These are phyloP conservation scores for Sarocladium brachiariae DNA, from an alignment of 2,329 filamentous ascomycete species.

Conservation along the genomic window DNA sequence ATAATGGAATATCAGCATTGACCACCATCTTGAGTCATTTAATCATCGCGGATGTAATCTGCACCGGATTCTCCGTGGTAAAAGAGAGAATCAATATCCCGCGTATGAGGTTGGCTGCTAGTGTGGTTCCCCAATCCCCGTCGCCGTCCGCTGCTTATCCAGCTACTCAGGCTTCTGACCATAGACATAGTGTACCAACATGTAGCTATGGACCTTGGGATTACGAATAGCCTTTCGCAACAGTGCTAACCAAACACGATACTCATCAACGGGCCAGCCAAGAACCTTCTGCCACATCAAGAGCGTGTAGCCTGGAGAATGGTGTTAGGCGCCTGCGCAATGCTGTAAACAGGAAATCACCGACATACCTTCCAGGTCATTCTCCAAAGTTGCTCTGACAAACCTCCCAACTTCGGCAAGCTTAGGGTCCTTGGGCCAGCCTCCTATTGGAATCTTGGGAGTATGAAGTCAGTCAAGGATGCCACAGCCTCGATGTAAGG, in stretches of 20 bases:
- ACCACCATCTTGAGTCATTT: too few species aligned
- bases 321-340: not conserved
- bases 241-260: conserved; percentile 24
- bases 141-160: too few species aligned
- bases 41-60: too few species aligned
- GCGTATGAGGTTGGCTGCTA: too few species aligned
- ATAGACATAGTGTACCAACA: conserved; percentile 20
- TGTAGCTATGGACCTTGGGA: conserved; percentile 19
- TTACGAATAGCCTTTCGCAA: conserved; percentile 23
- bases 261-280: conserved; percentile 25
- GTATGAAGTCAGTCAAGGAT: not conserved
- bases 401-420: conserved; percentile 14
- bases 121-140: too few species aligned
- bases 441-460: not conserved
- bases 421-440: not conserved
- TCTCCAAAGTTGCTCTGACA: conserved; percentile 20
- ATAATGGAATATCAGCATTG: too few species aligned
- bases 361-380: conserved; percentile 24
- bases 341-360: not conserved
- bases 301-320: not conserved
- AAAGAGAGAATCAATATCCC: too few species aligned
- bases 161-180: conserved; percentile 18
- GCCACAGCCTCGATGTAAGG: not conserved
- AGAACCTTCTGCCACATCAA: conserved; percentile 12
- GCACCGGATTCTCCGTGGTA: too few species aligned